These are phyloP conservation scores for Neurospora crassa DNA, from an alignment of 2,329 filamentous ascomycete genomes.

Conservation along the genomic window DNA sequence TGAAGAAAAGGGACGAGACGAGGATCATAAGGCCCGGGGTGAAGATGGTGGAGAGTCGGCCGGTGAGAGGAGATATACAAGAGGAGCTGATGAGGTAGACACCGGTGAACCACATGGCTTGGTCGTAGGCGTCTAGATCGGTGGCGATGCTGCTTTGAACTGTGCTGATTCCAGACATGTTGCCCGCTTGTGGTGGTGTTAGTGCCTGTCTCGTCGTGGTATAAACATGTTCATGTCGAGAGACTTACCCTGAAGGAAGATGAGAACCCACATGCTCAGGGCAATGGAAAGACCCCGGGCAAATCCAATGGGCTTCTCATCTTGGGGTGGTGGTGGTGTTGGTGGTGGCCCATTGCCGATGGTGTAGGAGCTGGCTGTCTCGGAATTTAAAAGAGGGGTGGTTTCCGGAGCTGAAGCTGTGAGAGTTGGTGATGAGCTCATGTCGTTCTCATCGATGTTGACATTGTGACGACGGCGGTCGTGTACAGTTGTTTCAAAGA, in stretches of 20 bases:
- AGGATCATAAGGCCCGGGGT: slow-evolving; percentile 57
- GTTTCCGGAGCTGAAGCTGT: slow-evolving; percentile 16
- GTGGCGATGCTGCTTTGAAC: slow-evolving; percentile 68
- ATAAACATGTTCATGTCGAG: not conserved
- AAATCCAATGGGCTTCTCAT: slow-evolving; percentile 19
- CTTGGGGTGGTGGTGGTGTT: not conserved
- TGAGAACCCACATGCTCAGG: slow-evolving; percentile 43
- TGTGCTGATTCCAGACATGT: slow-evolving; percentile 74
- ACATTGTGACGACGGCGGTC: slow-evolving; percentile 1
- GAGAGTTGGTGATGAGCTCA: slow-evolving; percentile 12
- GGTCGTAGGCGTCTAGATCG: slow-evolving; percentile 64
- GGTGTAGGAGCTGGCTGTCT: slow-evolving; percentile 14
- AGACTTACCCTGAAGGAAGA: slow-evolving; percentile 48
- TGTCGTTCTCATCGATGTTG: slow-evolving; percentile 1
- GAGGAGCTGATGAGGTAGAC: slow-evolving; percentile 59
- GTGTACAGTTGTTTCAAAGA: not conserved
- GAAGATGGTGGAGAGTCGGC: slow-evolving; percentile 66
- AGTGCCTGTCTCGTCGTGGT: not conserved
- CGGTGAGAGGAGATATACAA: slow-evolving; percentile 56
- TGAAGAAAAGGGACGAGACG: slow-evolving; percentile 46
- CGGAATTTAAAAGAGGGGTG: slow-evolving; percentile 21
- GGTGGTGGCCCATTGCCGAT: slow-evolving; percentile 9
- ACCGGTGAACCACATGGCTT: slow-evolving; percentile 73
- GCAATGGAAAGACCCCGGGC: slow-evolving; percentile 36
- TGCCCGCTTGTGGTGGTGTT: slow-evolving; percentile 36